phyloP scores from a whole-genome alignment of 345 rosid species.

The Sonneratia caseolaris region DNA sequence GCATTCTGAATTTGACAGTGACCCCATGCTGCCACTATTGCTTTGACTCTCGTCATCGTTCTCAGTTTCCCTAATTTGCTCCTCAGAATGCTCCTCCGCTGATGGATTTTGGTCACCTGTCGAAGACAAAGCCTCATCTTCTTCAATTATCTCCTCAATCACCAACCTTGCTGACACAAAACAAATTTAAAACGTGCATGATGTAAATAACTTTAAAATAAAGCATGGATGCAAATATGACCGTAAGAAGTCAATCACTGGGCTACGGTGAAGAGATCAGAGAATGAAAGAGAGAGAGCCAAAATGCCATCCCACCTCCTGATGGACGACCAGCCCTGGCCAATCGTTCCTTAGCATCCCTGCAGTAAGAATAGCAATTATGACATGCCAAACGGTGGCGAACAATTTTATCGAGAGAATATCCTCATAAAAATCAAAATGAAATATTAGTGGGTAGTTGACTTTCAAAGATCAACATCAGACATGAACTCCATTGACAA shows the following conservation, averaged over 20 bases:
- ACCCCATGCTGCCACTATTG: constrained; percentile 12
- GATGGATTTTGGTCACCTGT: constrained; percentile 21
- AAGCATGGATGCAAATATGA: neutral
- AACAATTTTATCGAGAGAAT: neutral
- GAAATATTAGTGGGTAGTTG: neutral
- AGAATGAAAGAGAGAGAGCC: neutral
- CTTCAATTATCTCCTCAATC: constrained; percentile 76
- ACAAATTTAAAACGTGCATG: neutral
- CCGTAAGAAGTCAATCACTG: neutral
- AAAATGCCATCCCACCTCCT: constrained; percentile 31
- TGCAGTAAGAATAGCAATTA: constrained; percentile 11
- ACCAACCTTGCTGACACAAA: constrained; percentile 31
- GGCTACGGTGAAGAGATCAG: neutral
- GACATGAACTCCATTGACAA: neutral
- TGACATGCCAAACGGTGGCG: neutral
- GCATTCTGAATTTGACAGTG: constrained; percentile 34
- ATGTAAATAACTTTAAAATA: constrained; percentile 5
- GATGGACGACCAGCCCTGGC: constrained; percentile 37
- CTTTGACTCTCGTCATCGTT: constrained; percentile 12
- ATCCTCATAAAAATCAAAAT: neutral
- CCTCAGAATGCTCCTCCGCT: constrained; percentile 18
- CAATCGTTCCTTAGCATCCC: constrained; percentile 49
- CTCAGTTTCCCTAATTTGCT: constrained; percentile 20
- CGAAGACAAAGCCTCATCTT: constrained; percentile 26
- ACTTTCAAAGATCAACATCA: neutral